Evolutionary conservation across 306 rosid species (phyloP).

Genomic region (Crotalaria pallida): DNA sequence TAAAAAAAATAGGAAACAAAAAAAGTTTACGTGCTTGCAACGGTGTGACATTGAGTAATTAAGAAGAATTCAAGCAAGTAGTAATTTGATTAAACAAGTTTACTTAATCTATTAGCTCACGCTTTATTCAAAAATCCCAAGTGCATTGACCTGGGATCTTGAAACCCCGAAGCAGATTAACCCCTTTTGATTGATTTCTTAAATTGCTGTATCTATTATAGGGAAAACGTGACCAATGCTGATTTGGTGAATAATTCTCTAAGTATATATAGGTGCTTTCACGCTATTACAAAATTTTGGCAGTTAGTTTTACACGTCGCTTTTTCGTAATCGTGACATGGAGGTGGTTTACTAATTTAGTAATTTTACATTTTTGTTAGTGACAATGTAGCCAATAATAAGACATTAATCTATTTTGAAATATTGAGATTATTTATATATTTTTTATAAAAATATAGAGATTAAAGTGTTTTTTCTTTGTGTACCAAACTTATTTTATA

Average conservation of each 20-base stretch:
- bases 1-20: background rate
- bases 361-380: no score
- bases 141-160: background rate
- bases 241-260: background rate
- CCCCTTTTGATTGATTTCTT: background rate
- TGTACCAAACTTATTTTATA: no score
- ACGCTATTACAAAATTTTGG: background rate
- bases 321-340: background rate
- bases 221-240: background rate
- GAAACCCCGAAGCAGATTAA: background rate
- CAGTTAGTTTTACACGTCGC: background rate
- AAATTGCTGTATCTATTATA: background rate
- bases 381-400: no score
- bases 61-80: background rate
- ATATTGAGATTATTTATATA: no score
- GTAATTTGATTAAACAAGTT: background rate
- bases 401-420: no score
- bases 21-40: conserved; percentile 11
- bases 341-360: background rate
- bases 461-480: no score
- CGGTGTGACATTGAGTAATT: background rate
- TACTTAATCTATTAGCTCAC: background rate
- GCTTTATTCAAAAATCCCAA: background rate
- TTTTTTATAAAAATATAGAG: no score
- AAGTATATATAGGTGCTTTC: background rate